Evolutionary conservation across 352 stramenopile genomes (phyloP).

Genomic region (Elongisporangium prolatum): DNA sequence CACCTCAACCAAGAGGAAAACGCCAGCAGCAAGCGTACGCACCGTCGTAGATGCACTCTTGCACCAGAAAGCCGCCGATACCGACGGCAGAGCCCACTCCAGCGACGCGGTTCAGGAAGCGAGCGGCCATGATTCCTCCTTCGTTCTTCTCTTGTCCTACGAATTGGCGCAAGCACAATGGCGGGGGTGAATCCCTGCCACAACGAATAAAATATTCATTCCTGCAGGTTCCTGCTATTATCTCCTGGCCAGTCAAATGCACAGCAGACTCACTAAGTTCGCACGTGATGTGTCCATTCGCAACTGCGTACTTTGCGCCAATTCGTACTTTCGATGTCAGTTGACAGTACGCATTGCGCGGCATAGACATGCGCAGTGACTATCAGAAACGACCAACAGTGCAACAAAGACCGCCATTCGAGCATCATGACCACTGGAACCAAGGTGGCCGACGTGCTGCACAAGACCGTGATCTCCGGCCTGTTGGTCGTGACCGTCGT

Average conservation of each 20-base stretch:
- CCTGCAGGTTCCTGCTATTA: not conserved
- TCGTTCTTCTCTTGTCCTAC: constrained; percentile 4
- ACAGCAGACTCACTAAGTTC: not conserved
- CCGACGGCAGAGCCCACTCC: constrained; percentile 50
- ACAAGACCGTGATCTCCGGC: constrained; percentile 79
- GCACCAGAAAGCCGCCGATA: constrained; percentile 56
- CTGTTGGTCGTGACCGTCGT: constrained; percentile 66
- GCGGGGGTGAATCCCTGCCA: not conserved
- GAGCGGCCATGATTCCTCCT: constrained; percentile 45
- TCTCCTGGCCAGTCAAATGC: constrained; percentile 2
- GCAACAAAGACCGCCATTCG: constrained; percentile 7
- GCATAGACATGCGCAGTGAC: not conserved
- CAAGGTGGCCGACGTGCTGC: constrained; percentile 62
- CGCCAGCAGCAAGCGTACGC: constrained; percentile 10
- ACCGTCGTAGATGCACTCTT: constrained; percentile 87
- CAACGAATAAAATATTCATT: not conserved
- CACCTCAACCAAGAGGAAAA: not conserved
- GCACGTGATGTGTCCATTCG: not conserved
- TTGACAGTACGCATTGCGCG: not conserved
- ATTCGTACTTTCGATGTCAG: not conserved
- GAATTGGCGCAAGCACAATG: not conserved
- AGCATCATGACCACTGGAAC: constrained; percentile 23
- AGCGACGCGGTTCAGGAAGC: constrained; percentile 74
- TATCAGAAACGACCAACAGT: constrained; percentile 4
- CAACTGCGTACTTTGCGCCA: not conserved